phyloP scores from a whole-genome alignment of 768 basidiomycete genomes.

The Scleroderma citrinum region DNA sequence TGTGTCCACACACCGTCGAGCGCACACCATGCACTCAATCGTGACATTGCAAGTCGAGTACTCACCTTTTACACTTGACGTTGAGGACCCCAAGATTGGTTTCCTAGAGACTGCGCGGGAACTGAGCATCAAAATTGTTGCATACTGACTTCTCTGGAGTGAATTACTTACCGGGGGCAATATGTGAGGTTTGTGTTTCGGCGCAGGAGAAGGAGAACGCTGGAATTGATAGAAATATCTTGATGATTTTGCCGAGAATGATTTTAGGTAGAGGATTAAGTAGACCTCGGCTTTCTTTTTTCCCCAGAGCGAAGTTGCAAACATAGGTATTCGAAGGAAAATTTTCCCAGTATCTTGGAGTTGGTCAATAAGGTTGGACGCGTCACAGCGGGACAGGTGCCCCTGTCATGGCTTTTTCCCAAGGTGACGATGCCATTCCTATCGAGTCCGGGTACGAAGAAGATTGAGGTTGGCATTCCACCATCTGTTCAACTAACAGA shows the following conservation, averaged over 20 bases:
- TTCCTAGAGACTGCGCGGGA: conserved; percentile 42
- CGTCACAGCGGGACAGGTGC: conserved; percentile 35
- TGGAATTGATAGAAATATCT: conserved; percentile 23
- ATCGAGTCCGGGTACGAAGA: conserved; percentile 37
- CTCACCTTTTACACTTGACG: conserved; percentile 43
- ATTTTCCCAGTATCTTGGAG: conserved; percentile 40
- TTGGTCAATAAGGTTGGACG: conserved; percentile 28
- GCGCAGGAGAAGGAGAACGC: not conserved
- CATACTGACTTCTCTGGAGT: conserved; percentile 48
- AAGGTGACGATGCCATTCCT: conserved; percentile 34
- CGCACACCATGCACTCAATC: conserved; percentile 46
- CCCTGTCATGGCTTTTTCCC: conserved; percentile 37
- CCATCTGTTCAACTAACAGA: not conserved
- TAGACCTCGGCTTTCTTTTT: too few relatives aligned
- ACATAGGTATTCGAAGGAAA: conserved; percentile 34
- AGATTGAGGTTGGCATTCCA: conserved; percentile 22
- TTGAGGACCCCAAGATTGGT: conserved; percentile 38
- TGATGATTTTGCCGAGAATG: conserved; percentile 26
- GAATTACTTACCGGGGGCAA: conserved; percentile 45
- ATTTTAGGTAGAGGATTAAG: too few relatives aligned
- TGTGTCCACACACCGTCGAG: conserved; percentile 38
- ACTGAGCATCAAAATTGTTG: conserved; percentile 43
- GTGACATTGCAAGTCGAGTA: conserved; percentile 47
- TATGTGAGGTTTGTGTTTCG: conserved; percentile 25
- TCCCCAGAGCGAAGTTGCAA: too few relatives aligned